Evolutionary conservation across 352 stramenopile species (phyloP).

Genomic region (Phytophthora megakarya): DNA sequence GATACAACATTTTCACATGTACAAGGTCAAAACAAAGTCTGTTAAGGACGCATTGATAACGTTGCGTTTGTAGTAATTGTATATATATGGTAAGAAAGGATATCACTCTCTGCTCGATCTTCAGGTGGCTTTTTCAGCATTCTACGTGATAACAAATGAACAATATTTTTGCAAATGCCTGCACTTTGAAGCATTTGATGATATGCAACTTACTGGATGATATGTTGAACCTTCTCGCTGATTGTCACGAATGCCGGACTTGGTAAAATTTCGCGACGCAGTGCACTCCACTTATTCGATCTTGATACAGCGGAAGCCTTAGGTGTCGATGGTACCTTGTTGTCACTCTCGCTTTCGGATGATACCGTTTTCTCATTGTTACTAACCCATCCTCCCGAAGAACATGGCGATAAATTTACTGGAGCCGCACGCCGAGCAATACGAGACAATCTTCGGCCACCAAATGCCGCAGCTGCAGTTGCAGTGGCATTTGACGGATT

Average conservation of each 20-base stretch:
- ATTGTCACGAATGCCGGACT: conserved; percentile 65
- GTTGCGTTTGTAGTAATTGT: not conserved
- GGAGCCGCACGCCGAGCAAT: conserved; percentile 8
- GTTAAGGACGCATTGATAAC: conserved; percentile 3
- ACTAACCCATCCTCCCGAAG: not conserved
- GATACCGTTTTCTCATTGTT: conserved; percentile 11
- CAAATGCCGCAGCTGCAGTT: conserved; percentile 7
- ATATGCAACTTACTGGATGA: conserved; percentile 62
- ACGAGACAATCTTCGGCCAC: conserved; percentile 15
- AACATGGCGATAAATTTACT: conserved; percentile 1
- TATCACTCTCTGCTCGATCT: conserved; percentile 72
- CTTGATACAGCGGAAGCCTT: not conserved
- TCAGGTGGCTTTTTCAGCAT: conserved; percentile 66
- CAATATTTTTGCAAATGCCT: not conserved
- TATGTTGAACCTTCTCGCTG: conserved; percentile 65
- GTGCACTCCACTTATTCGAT: conserved; percentile 35
- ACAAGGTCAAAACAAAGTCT: conserved; percentile 13
- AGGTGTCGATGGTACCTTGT: conserved; percentile 20
- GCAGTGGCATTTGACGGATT: conserved; percentile 10
- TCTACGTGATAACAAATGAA: conserved; percentile 32
- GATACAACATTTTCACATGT: conserved; percentile 75
- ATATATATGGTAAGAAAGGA: conserved; percentile 22
- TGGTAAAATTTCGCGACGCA: conserved; percentile 42
- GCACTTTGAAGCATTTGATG: not conserved
- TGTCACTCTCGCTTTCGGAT: conserved; percentile 36